Evolutionary conservation across 1,139 yeast genomes (phyloP).

Genomic region (Hemisphaericaspora lyxosophila): DNA sequence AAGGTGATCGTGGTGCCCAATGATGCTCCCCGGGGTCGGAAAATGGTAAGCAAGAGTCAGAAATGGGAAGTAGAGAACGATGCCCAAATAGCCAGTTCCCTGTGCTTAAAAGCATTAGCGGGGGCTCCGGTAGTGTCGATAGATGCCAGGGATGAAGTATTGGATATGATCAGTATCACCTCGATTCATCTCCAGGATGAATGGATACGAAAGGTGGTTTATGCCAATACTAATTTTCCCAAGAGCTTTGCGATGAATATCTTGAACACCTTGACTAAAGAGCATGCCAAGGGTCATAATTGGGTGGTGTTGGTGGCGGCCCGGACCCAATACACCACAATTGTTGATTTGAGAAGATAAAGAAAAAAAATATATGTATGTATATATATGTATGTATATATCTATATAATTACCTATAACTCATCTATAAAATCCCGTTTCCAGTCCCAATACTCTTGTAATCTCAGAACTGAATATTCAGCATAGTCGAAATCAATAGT

Average conservation of each 20-base stretch:
- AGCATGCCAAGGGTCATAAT: slow-evolving; percentile 64
- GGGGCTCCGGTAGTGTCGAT: slow-evolving; percentile 71
- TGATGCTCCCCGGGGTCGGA: slow-evolving; percentile 70
- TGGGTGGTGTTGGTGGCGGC: slow-evolving; percentile 77
- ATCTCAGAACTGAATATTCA: slow-evolving; percentile 56
- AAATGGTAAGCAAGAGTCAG: slow-evolving; percentile 67
- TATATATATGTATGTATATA: slow-evolving; percentile 1
- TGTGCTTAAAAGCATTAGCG: slow-evolving; percentile 54
- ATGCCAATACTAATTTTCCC: slow-evolving; percentile 55
- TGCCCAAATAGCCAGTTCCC: slow-evolving; percentile 60
- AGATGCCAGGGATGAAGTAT: slow-evolving; percentile 78
- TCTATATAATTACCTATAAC: slow-evolving; percentile 4
- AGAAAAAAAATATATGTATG: background rate
- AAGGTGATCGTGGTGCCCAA: slow-evolving; percentile 64
- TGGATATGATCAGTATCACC: slow-evolving; percentile 77
- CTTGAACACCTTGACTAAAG: slow-evolving; percentile 69
- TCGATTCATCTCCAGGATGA: slow-evolving; percentile 79
- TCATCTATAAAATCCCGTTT: slow-evolving; percentile 27
- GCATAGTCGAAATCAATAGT: slow-evolving; percentile 74
- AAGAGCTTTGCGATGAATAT: slow-evolving; percentile 75
- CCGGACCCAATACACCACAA: slow-evolving; percentile 67
- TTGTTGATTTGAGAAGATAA: slow-evolving; percentile 63
- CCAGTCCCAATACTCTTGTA: slow-evolving; percentile 75
- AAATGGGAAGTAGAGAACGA: slow-evolving; percentile 79
- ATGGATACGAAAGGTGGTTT: slow-evolving; percentile 84